phyloP scores from a whole-genome alignment of 73 alveolate genomes.

The Paramecium primaurelia region DNA sequence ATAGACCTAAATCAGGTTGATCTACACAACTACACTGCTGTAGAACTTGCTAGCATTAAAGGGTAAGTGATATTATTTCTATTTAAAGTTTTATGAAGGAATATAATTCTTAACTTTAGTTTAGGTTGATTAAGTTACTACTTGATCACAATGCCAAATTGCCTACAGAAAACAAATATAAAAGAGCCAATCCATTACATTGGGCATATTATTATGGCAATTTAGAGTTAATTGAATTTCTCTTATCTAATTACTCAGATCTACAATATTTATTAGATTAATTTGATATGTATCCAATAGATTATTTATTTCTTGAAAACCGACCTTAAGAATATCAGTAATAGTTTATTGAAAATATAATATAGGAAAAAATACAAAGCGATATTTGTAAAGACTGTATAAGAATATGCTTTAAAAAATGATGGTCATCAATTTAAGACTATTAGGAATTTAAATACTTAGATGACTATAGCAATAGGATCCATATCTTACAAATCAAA shows the following conservation, averaged over 20 bases:
- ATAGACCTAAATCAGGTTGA: neutral
- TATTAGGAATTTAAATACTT: neutral
- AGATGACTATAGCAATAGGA: neutral
- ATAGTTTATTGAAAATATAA: neutral
- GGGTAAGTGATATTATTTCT: neutral
- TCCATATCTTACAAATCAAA: neutral
- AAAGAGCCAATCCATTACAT: constrained; percentile 42
- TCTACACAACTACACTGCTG: neutral
- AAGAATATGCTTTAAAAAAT: neutral
- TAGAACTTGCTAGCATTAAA: neutral
- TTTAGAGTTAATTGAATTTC: neutral
- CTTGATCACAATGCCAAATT: neutral
- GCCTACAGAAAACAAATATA: neutral
- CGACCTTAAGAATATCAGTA: constrained; percentile 7
- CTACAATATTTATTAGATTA: neutral
- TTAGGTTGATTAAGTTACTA: neutral
- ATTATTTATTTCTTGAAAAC: constrained; percentile 23
- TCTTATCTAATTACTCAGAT: neutral
- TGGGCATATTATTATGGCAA: constrained; percentile 44
- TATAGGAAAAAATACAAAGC: neutral
- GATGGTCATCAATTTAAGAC: neutral
- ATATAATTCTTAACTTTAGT: neutral
- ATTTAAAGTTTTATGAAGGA: neutral
- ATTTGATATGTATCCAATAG: neutral
- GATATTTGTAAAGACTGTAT: neutral